Evolutionary conservation across 306 rosid species (phyloP).

Genomic region (Lotus japonicus): DNA sequence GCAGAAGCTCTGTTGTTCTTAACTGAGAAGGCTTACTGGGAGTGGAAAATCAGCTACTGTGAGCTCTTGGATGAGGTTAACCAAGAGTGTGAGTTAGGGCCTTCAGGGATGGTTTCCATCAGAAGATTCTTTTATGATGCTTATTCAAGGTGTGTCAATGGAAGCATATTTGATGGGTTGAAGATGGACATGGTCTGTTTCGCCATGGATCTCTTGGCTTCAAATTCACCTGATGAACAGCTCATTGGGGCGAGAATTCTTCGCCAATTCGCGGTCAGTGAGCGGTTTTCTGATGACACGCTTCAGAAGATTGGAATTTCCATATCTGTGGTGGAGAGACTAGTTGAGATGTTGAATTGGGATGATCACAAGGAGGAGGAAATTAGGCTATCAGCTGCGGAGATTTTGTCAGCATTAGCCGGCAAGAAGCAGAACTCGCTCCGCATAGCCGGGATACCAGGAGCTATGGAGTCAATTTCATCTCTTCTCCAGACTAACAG

Average conservation of each 20-base stretch:
- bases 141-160: constrained; percentile 80
- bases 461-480: constrained; percentile 92
- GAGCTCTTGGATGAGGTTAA: constrained; percentile 66
- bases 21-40: constrained; percentile 79
- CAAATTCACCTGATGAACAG: constrained; percentile 84
- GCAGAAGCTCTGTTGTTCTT: constrained; percentile 86
- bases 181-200: constrained; percentile 90
- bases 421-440: constrained; percentile 85
- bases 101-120: constrained; percentile 55
- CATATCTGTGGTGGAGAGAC: constrained; percentile 57
- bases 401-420: constrained; percentile 65
- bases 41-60: constrained; percentile 60
- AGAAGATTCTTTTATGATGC: constrained; percentile 89
- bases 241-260: constrained; percentile 79
- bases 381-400: constrained; percentile 71
- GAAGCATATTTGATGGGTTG: constrained; percentile 88
- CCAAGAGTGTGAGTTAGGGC: constrained; percentile 63
- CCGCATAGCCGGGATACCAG: constrained; percentile 79
- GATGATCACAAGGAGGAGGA: constrained; percentile 76
- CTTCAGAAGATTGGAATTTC: constrained; percentile 82
- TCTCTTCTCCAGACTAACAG: constrained; percentile 67
- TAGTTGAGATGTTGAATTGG: constrained; percentile 97
- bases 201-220: constrained; percentile 72
- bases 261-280: constrained; percentile 44
- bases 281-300: constrained; percentile 61